phyloP scores from a whole-genome alignment of 2,329 filamentous ascomycete species.

The Thelonectria blattea region DNA sequence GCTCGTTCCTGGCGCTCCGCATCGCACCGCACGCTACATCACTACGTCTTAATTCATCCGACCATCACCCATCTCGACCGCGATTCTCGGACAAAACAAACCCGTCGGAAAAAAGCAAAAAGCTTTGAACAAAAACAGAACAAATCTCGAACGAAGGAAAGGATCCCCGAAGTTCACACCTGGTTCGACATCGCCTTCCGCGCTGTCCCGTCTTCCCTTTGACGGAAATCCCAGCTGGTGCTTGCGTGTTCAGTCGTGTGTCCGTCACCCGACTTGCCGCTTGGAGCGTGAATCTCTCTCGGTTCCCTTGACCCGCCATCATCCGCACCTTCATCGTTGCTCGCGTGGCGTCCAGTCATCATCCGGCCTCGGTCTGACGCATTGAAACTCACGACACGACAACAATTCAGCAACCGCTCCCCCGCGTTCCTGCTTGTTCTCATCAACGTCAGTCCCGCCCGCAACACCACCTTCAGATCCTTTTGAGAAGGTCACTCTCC shows the following conservation, averaged over 20 bases:
- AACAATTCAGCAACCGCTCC: constrained; percentile 15
- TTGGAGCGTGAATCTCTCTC: constrained; percentile 33
- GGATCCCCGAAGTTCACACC: constrained; percentile 26
- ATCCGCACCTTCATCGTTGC: constrained; percentile 10
- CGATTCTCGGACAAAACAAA: constrained; percentile 30
- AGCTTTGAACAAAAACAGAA: constrained; percentile 36
- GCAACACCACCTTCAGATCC: neutral
- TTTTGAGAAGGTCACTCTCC: constrained; percentile 15
- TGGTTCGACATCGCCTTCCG: constrained; percentile 31
- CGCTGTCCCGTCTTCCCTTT: constrained; percentile 29
- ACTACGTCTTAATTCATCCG: constrained; percentile 33
- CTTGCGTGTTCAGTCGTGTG: constrained; percentile 34
- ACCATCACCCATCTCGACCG: constrained; percentile 33
- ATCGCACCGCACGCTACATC: constrained; percentile 18
- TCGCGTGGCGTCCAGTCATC: constrained; percentile 19
- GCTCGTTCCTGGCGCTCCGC: constrained; percentile 29
- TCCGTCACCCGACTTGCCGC: constrained; percentile 31
- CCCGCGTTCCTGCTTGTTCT: constrained; percentile 23
- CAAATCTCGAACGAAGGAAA: constrained; percentile 29
- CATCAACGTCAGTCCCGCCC: constrained; percentile 3
- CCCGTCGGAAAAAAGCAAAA: constrained; percentile 26
- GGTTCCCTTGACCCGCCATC: constrained; percentile 19
- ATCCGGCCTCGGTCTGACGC: constrained; percentile 25
- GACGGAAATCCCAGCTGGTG: constrained; percentile 35
- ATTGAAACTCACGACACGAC: constrained; percentile 4